Percentiles rank a stretch among this genome's conserved stretches.
phyloP scores from a whole-genome alignment of 257 asterid genomes.

The Rhazya stricta region DNA sequence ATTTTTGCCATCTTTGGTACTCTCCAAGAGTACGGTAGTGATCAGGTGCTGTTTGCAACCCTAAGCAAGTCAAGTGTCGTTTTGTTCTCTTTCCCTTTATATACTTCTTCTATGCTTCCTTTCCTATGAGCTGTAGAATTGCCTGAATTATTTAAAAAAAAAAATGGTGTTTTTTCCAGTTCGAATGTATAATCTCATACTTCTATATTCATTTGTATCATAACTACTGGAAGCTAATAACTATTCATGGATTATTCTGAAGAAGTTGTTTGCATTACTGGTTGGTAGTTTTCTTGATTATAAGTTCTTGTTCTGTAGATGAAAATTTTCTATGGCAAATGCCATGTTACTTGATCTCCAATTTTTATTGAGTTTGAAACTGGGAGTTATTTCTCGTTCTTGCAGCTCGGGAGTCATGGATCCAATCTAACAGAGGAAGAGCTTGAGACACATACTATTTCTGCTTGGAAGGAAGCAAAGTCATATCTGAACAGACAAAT shows the following conservation, averaged over 20 bases:
- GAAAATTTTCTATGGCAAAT: not conserved
- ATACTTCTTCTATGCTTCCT: not conserved
- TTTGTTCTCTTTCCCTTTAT: not conserved
- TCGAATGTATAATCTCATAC: not conserved
- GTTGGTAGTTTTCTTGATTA: not conserved
- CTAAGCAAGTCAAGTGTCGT: not conserved
- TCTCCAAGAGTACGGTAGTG: not conserved
- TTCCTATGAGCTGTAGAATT: not conserved
- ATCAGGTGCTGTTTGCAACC: not conserved
- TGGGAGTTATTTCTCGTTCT: not conserved
- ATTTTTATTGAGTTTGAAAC: not conserved
- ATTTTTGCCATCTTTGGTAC: not conserved
- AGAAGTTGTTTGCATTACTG: not conserved
- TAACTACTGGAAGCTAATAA: not conserved
- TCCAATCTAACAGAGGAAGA: constrained; percentile 34
- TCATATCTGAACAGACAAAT: constrained; percentile 15
- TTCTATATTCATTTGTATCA: not conserved
- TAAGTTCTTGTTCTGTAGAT: not conserved
- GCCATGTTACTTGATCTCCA: not conserved
- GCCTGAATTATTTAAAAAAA: not conserved
- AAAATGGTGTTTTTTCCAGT: not conserved
- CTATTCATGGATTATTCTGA: not conserved
- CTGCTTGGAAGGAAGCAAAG: constrained; percentile 33
- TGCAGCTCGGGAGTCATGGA: constrained; percentile 36
- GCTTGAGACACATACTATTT: constrained; percentile 32